A percentile compares a stretch with the other conserved stretches of the same genome.
These are phyloP conservation scores for Sequoia sempervirens DNA, from an alignment of 75 land plant species.

Conservation along the genomic window DNA sequence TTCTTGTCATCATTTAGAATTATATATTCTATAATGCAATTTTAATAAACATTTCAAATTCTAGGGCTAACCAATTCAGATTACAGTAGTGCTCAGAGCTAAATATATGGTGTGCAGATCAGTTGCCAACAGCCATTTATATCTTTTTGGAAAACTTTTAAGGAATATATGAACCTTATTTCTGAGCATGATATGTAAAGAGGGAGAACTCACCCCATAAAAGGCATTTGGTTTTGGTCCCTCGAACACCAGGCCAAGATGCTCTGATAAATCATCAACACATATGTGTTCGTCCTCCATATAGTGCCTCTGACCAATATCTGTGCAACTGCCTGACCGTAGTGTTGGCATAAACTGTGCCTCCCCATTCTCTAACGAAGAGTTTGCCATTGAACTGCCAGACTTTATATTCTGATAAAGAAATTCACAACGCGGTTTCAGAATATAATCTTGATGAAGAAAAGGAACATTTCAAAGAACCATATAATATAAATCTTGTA, in stretches of 20 bases:
- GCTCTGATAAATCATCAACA: constrained; percentile 57
- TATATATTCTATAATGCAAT: background rate
- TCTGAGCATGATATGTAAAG: background rate
- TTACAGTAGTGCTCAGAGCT: background rate
- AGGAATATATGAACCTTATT: background rate
- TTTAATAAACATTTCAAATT: background rate
- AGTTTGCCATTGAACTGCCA: constrained; percentile 15
- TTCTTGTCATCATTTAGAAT: background rate
- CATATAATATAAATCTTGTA: background rate
- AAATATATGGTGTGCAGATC: background rate
- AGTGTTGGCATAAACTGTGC: constrained; percentile 35
- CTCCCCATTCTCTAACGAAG: constrained; percentile 12
- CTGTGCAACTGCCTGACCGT: constrained; percentile 63
- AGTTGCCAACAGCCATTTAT: background rate
- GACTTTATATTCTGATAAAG: constrained; percentile 26
- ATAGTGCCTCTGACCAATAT: constrained; percentile 43
- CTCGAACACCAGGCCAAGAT: constrained; percentile 25
- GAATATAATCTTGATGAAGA: background rate
- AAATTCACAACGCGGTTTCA: background rate
- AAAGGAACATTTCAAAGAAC: background rate
- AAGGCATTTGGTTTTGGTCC: constrained; percentile 48
- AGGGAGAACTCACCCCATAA: constrained; percentile 41
- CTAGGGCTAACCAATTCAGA: background rate
- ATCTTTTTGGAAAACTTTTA: background rate
- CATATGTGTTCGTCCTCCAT: constrained; percentile 79